Evolutionary conservation across 2,329 filamentous ascomycete species (phyloP).

Genomic region (Emydomyces testavorans): DNA sequence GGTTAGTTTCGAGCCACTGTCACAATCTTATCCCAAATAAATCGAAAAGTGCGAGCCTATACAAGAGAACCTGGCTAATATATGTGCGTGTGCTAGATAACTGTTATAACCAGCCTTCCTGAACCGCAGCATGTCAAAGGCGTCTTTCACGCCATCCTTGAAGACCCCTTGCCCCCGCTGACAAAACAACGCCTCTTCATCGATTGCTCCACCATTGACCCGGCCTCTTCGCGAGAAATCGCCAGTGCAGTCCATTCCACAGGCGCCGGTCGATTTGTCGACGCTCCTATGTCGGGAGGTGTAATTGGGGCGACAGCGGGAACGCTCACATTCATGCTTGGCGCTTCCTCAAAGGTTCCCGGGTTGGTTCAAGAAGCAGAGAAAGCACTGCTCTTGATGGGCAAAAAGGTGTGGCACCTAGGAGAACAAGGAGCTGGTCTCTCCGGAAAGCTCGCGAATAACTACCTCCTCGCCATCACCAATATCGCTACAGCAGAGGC

Average conservation of each 20-base stretch:
- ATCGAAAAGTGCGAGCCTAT: too few relatives aligned
- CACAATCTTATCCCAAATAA: too few relatives aligned
- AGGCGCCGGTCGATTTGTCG: constrained; percentile 66
- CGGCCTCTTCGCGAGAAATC: constrained; percentile 66
- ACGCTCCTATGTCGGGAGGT: constrained; percentile 94
- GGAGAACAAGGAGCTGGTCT: constrained; percentile 75
- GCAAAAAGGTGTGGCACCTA: constrained; percentile 72
- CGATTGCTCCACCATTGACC: constrained; percentile 94
- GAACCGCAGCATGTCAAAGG: constrained; percentile 77
- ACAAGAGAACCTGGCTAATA: constrained; percentile 3
- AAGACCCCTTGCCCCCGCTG: constrained; percentile 42
- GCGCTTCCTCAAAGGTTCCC: constrained; percentile 41
- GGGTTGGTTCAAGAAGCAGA: constrained; percentile 54
- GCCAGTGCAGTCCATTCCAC: constrained; percentile 57
- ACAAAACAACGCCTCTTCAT: constrained; percentile 67
- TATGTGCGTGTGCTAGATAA: constrained; percentile 49
- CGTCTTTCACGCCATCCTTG: constrained; percentile 68
- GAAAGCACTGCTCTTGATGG: constrained; percentile 67
- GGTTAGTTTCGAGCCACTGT: constrained; percentile 38
- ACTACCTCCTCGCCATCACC: constrained; percentile 87
- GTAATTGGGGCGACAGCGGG: constrained; percentile 82
- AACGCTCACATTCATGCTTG: constrained; percentile 93
- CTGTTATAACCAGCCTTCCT: constrained; percentile 77
- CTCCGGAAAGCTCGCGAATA: constrained; percentile 90
- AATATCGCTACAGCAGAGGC: constrained; percentile 64